Conservation (phyloP, 2,329 filamentous ascomycete genomes). For the Juglanconis oblonga region DNA sequence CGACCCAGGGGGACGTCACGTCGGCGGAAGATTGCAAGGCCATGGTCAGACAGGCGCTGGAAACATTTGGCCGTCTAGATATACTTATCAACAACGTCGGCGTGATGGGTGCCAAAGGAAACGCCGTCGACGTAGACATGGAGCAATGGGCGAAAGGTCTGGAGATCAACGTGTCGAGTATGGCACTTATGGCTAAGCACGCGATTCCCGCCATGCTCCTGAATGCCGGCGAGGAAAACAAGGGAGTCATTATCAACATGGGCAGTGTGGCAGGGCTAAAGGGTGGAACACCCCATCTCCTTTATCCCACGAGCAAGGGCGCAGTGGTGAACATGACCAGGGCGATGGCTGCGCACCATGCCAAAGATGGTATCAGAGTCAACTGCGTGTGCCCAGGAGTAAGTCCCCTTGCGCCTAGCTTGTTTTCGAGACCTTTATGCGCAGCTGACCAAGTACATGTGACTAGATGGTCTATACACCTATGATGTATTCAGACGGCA, state of each 20-base stretch:
- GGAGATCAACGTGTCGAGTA: constrained; percentile 61
- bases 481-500: constrained; percentile 41
- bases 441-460: not conserved
- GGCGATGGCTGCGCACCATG: constrained; percentile 50
- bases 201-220: constrained; percentile 57
- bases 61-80: constrained; percentile 54
- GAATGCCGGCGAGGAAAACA: constrained; percentile 43
- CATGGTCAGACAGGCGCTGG: constrained; percentile 38
- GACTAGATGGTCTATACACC: constrained; percentile 42
- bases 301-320: constrained; percentile 47
- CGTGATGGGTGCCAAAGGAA: constrained; percentile 55
- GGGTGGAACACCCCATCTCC: constrained; percentile 42
- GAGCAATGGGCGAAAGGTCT: constrained; percentile 54
- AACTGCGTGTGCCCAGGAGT: constrained; percentile 48
- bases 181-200: constrained; percentile 63
- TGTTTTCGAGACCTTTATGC: too few species aligned
- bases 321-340: constrained; percentile 50
- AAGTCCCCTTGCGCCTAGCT: constrained; percentile 3
- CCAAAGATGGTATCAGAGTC: constrained; percentile 41
- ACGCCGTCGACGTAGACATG: constrained; percentile 59
- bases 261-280: constrained; percentile 55
- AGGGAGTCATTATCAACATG: constrained; percentile 60
- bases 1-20: constrained; percentile 36
- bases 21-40: constrained; percentile 46
- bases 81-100: constrained; percentile 66